Evolutionary conservation across 208 protist species (phyloP).

Genomic region (Trichomonas tenax): DNA sequence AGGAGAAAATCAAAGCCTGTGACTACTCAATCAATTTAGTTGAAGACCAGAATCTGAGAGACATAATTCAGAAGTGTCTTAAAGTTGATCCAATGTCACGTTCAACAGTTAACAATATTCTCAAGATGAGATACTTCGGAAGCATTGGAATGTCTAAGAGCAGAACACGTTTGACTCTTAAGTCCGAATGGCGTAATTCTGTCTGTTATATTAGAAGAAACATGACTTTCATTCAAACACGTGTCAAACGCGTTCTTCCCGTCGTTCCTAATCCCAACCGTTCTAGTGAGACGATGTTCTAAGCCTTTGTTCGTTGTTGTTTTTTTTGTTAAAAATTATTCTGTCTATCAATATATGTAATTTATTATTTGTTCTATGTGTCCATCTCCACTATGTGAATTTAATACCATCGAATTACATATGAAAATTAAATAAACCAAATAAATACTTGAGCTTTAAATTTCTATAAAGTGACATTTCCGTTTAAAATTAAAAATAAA

Average conservation of each 20-base stretch:
- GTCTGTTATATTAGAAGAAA: neutral
- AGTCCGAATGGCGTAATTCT: neutral
- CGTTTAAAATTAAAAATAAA: no score
- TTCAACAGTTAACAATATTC: neutral
- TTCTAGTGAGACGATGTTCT: neutral
- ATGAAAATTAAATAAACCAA: no score
- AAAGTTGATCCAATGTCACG: neutral
- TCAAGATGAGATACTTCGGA: neutral
- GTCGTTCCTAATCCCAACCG: neutral
- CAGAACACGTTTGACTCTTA: neutral
- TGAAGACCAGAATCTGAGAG: neutral
- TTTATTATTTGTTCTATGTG: no score
- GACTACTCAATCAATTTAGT: neutral
- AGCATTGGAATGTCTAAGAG: neutral
- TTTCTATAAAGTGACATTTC: no score
- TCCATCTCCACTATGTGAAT: no score
- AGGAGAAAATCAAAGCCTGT: neutral
- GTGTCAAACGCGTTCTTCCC: neutral
- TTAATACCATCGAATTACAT: no score
- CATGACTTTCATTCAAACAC: neutral
- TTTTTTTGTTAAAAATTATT: neutral
- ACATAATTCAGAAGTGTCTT: neutral
- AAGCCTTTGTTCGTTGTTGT: neutral
- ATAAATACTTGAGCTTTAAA: no score
- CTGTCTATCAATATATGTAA: no score